Evolutionary conservation across 148 eudicot genomes (phyloP), one percentile per base, ranked within the genome.

Genomic region (Tetragonia tetragonoides): DNA sequence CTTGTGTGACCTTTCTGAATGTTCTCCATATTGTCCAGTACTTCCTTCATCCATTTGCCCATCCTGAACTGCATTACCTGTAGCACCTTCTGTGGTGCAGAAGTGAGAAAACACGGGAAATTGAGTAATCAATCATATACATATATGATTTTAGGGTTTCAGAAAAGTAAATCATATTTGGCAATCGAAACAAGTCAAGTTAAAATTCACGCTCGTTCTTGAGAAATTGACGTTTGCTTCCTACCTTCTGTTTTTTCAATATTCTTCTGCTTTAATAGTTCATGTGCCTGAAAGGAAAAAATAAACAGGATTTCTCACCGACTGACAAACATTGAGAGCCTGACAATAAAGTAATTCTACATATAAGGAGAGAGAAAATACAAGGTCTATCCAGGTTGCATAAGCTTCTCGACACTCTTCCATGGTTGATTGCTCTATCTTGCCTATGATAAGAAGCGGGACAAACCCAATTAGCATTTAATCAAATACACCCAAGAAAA

Each of bases 391-490:
- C 97, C 97, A 95, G 72, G 79, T 81, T 14, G 85, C 86, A 75
- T 80, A 89, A 81, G 90, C 90, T 81, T 90, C 98, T 59, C 95
- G 93, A 78, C 90, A 86, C 83, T 95, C 98, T 23, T 95, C 98
- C 70, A 92, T 59, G 34, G 98, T 92, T 77, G 88, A 84, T 82
- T 92, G 93, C 84, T 92, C 97, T 81, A 95, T 95, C 80, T 91
- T 95, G 75, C 99, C 99, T 95, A 87, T 60, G 46, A 42, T 21
- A n/a, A 40, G 64, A 70, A 44, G 54, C 44, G 61, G 59, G 21
- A 38, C 16, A 68, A 34, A 7, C 54, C 40, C 10, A 68, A 67
- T 63, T 77, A 81, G 57, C 46, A 68, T 51, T 38, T 42, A 51
- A 20, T 53, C 57, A 24, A 70, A 42, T 41, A 69, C 80, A 47